A percentile compares a stretch with the other conserved stretches of the same genome.
phyloP scores from a whole-genome alignment of 306 rosid species.

The Pyrus pyrifolia region DNA sequence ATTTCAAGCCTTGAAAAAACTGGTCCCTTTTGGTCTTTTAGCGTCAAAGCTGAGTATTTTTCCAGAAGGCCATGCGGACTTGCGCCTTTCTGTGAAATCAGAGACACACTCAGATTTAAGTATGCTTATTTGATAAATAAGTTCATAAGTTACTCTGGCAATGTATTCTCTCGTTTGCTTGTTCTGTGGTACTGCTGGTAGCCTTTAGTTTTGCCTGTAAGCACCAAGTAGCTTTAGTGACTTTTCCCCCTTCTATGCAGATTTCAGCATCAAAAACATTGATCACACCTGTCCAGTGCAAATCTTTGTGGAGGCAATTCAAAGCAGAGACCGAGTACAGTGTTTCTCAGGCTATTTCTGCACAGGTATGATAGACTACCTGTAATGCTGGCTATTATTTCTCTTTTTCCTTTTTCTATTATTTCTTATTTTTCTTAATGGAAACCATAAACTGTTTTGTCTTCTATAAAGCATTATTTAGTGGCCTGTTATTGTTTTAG shows the following conservation, averaged over 20 bases:
- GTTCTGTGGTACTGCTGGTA: constrained; percentile 4
- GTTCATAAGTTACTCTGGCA: neutral
- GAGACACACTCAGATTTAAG: no score
- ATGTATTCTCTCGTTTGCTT: neutral
- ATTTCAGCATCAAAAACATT: constrained; percentile 65
- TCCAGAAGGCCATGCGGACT: neutral
- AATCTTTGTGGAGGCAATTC: constrained; percentile 95
- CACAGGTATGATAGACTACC: constrained; percentile 56
- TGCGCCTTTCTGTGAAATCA: neutral
- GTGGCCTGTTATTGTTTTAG: neutral
- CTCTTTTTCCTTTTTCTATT: neutral
- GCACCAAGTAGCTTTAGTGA: constrained; percentile 11
- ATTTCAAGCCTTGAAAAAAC: neutral
- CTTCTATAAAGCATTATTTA: neutral
- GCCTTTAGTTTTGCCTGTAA: neutral
- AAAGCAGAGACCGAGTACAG: constrained; percentile 84
- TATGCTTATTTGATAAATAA: neutral
- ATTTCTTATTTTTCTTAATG: neutral
- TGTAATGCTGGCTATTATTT: neutral
- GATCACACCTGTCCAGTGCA: constrained; percentile 96
- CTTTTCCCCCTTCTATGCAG: constrained; percentile 27
- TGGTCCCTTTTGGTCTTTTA: neutral
- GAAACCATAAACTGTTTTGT: neutral
- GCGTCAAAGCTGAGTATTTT: neutral
- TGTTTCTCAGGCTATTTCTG: constrained; percentile 94